A percentile compares a stretch with the other conserved stretches of the same genome.
Conservation (phyloP, 1,139 yeast genomes). For the Candida sp. region DNA sequence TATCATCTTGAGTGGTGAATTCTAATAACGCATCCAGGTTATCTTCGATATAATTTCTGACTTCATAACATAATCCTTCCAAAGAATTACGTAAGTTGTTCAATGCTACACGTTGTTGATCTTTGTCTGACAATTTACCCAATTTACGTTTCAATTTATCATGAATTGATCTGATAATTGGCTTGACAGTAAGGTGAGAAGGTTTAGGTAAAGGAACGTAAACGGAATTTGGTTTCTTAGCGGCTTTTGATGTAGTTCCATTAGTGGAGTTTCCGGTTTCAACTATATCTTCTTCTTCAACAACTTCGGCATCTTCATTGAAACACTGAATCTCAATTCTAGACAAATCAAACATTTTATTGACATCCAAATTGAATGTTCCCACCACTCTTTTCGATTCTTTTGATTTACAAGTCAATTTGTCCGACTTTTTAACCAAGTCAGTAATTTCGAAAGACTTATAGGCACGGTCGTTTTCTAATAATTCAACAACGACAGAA, state of each 20-base stretch:
- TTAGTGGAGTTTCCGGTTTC: constrained; percentile 12
- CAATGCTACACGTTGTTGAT: constrained; percentile 41
- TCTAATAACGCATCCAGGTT: constrained; percentile 37
- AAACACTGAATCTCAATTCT: constrained; percentile 41
- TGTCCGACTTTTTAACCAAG: constrained; percentile 31
- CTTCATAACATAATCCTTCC: constrained; percentile 56
- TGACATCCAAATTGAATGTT: constrained; percentile 44
- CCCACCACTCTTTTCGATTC: constrained; percentile 32
- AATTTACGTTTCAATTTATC: constrained; percentile 26
- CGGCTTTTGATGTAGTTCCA: constrained; percentile 16
- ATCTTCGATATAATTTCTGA: constrained; percentile 51
- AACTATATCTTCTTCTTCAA: constrained; percentile 10
- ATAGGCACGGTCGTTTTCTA: constrained; percentile 53
- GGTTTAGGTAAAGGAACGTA: constrained; percentile 22
- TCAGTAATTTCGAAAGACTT: constrained; percentile 31
- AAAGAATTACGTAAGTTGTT: constrained; percentile 52
- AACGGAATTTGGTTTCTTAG: constrained; percentile 17
- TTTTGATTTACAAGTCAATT: constrained; percentile 42
- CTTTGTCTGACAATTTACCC: constrained; percentile 36
- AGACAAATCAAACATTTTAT: constrained; percentile 47
- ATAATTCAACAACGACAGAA: constrained; percentile 40
- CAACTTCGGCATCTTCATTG: constrained; percentile 12
- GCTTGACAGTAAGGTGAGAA: constrained; percentile 38
- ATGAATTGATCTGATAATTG: constrained; percentile 42
- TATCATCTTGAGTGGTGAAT: constrained; percentile 30